Evolutionary conservation across 768 basidiomycete species (phyloP).

Genomic region (Boletus rubescentipes): DNA sequence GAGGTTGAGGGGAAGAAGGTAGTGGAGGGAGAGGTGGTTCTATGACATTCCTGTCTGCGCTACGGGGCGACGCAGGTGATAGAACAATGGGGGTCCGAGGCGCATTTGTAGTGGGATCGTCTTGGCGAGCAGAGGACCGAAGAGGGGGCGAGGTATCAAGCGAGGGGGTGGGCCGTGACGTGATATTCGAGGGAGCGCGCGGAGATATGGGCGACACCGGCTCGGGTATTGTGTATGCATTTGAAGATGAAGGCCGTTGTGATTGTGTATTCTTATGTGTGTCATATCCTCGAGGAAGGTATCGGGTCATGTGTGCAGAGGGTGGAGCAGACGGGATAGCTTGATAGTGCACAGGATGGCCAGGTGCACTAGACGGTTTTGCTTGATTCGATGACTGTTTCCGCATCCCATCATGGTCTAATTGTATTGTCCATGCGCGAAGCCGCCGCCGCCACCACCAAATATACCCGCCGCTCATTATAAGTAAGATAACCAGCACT

Average conservation of each 20-base stretch:
- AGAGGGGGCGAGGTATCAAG: not conserved
- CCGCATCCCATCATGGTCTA: not conserved
- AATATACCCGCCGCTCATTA: not conserved
- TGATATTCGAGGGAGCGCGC: not conserved
- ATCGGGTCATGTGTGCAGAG: not conserved
- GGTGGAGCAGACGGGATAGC: not conserved
- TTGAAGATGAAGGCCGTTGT: not conserved
- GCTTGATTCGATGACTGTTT: not conserved
- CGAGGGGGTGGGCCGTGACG: slow-evolving; percentile 1
- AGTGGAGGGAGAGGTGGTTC: not conserved
- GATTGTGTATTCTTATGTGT: not conserved
- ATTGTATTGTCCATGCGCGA: not conserved
- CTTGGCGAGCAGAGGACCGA: slow-evolving; percentile 1
- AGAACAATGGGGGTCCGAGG: not conserved
- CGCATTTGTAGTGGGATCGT: not conserved
- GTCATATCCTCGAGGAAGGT: slow-evolving; percentile 9
- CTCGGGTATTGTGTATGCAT: not conserved
- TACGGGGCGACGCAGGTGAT: not conserved
- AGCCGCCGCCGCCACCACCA: slow-evolving; percentile 5
- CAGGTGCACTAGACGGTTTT: slow-evolving; percentile 1
- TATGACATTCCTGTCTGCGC: not conserved
- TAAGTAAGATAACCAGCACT: not conserved
- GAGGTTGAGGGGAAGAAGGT: not conserved
- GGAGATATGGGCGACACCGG: not conserved
- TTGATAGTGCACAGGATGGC: not conserved